These are phyloP conservation scores for Termitomyces eurrhizus DNA, from an alignment of 768 basidiomycete species.

Conservation along the genomic window DNA sequence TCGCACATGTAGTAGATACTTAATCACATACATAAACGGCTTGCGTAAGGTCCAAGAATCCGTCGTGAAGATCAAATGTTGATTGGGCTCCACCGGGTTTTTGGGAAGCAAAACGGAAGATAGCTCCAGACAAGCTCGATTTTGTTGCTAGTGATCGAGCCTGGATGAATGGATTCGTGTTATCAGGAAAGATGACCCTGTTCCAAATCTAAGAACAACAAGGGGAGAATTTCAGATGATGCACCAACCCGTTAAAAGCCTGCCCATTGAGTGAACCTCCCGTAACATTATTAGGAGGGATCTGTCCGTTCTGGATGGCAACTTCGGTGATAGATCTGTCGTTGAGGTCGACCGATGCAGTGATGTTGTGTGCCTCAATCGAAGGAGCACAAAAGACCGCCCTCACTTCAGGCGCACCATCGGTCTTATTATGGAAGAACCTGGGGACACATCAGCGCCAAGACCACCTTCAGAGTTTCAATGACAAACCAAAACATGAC, in stretches of 20 bases:
- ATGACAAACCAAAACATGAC: conserved; percentile 62
- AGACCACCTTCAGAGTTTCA: neutral
- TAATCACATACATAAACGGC: conserved; percentile 44
- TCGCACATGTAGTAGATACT: neutral
- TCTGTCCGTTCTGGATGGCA: conserved; percentile 22
- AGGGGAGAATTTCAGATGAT: neutral
- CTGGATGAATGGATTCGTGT: conserved; percentile 40
- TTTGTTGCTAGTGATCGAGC: conserved; percentile 47
- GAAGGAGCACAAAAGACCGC: conserved; percentile 57
- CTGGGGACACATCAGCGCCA: conserved; percentile 16
- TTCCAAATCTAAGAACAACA: neutral
- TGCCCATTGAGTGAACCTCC: conserved; percentile 38
- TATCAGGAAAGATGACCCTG: conserved; percentile 42
- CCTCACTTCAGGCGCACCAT: conserved; percentile 35
- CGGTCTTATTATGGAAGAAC: conserved; percentile 35
- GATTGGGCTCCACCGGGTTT: conserved; percentile 35
- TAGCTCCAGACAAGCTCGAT: conserved; percentile 56
- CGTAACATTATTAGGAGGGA: conserved; percentile 48
- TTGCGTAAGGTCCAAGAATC: conserved; percentile 49
- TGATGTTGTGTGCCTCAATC: conserved; percentile 40
- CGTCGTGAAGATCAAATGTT: conserved; percentile 44
- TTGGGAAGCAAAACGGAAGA: conserved; percentile 50
- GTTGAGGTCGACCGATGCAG: conserved; percentile 39
- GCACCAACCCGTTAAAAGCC: conserved; percentile 56
- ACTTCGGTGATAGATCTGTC: conserved; percentile 39